Evolutionary conservation across 2,329 filamentous ascomycete species (phyloP), one percentile per base, ranked within the genome.

Genomic region (Alternaria postmessia): DNA sequence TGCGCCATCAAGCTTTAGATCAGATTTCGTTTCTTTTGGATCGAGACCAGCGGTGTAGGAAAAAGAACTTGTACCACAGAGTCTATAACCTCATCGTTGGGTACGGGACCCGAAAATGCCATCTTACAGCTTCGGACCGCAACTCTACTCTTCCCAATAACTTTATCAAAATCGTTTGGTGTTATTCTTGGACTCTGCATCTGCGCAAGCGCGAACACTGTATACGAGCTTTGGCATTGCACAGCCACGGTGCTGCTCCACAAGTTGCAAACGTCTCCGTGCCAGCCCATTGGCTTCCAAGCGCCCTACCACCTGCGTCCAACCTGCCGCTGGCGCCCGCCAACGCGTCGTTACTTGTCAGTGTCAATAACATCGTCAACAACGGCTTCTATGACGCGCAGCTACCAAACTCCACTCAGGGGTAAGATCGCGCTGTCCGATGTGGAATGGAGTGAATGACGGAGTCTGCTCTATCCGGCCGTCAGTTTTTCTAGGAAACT

Each of bases 211-310:
- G 28, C 26, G 41, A 60, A 49, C 47, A 44, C 32, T 20, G 49
- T 41, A 30, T 41, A 24, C 32, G 24, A 60, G 49, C 38, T 38
- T 57, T 36, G 38, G 44, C 32, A 41, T 5, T 43, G 54, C 57
- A 61, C 53, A 49, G 61, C 57, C 60, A 63, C 57, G 6, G 12
- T 39, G 42, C 51, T 48, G 30, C 60, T 56, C 52, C 38, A 60
- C 44, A 38, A 11, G 14, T 28, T 24, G 48, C 55, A 30, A 53
- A 54, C 34, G 22, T 36, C 55, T 59, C 51, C 43, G 38, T 44
- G 43, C 28, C 44, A 38, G 54, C 28, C 20, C 36, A 49, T 57
- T 41, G 52, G 52, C 51, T 49, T 42, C 20, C 57, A 48, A 34
- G 48, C 43, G 30, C 24, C 57, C 48, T 42, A 24, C 38, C 7